These are phyloP conservation scores for Dispira parvispora DNA, from an alignment of 192 early-diverging fungal species.

Conservation along the genomic window DNA sequence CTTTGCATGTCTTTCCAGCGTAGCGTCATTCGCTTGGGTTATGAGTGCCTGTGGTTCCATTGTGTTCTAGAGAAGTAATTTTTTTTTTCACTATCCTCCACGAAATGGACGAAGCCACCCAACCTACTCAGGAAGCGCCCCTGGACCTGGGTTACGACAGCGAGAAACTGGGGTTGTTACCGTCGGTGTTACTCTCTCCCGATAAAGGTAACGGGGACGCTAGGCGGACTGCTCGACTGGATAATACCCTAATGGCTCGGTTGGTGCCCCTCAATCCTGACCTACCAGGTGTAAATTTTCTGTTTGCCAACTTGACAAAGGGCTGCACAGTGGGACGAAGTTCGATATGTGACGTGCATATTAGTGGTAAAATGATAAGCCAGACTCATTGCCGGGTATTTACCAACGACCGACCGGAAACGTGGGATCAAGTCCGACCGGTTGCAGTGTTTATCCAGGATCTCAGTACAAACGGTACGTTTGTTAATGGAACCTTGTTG, in stretches of 20 bases:
- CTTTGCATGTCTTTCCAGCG: too few species aligned
- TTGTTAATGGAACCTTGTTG: slow-evolving; percentile 21
- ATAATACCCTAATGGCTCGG: background rate
- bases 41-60: too few species aligned
- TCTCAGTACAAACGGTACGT: slow-evolving; percentile 22
- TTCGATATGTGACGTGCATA: background rate
- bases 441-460: background rate
- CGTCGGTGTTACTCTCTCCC: too few species aligned
- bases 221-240: too few species aligned
- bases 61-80: too few species aligned
- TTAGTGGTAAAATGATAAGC: background rate
- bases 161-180: too few species aligned
- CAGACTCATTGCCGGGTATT: slow-evolving; percentile 6
- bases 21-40: too few species aligned
- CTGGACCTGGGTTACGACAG: too few species aligned
- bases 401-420: background rate
- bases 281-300: background rate
- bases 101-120: too few species aligned
- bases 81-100: too few species aligned
- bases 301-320: background rate
- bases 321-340: background rate
- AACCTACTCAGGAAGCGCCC: too few species aligned
- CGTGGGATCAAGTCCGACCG: background rate
- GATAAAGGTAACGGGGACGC: too few species aligned
- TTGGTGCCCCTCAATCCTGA: slow-evolving; percentile 3